Conservation (phyloP, 352 stramenopile genomes). For the Peronosclerospora sorghi region DNA sequence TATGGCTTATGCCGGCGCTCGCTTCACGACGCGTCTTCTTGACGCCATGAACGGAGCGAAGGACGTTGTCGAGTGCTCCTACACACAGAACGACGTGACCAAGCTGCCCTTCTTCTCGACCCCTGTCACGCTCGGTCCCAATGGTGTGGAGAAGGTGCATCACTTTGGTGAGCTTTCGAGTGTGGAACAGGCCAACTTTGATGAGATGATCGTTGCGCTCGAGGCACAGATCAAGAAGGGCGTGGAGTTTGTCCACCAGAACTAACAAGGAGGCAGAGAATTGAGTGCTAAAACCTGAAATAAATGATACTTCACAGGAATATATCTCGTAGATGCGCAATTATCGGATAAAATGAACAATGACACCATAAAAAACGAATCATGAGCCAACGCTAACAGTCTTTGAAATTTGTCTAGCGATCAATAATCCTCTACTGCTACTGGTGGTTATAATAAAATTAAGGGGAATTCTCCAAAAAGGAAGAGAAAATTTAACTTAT, state of each 20-base stretch:
- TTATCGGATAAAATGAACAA: no score
- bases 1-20: conserved; percentile 97
- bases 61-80: conserved; percentile 95
- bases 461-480: no score
- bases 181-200: conserved; percentile 81
- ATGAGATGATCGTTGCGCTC: conserved; percentile 83
- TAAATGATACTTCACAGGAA: no score
- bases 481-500: no score
- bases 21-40: conserved; percentile 90
- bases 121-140: conserved; percentile 91
- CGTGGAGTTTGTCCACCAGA: conserved; percentile 76
- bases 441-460: no score
- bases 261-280: no score
- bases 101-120: conserved; percentile 93
- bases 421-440: no score
- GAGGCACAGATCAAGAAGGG: conserved; percentile 85
- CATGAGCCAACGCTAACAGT: no score
- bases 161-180: conserved; percentile 82
- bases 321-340: no score
- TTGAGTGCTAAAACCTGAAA: no score
- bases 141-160: conserved; percentile 94
- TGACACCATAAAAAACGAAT: no score
- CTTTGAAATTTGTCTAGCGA: no score
- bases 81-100: conserved; percentile 94
- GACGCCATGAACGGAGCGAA: conserved; percentile 92